Percentiles rank a stretch among this genome's conserved stretches.
Conservation (phyloP, 1,284 basidiomycete species). For the Malassezia japonica region DNA sequence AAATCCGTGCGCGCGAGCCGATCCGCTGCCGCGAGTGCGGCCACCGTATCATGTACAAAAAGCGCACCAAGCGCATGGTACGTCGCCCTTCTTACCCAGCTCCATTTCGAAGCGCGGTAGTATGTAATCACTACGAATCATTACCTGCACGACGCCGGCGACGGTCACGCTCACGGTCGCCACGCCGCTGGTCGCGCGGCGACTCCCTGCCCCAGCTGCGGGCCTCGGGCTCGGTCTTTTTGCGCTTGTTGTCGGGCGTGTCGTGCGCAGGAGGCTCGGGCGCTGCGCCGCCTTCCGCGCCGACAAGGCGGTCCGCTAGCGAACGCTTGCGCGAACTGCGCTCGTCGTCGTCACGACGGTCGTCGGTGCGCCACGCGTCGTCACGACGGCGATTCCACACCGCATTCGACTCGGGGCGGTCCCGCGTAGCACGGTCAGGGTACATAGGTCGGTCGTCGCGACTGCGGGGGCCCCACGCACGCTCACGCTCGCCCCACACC, state of each 20-base stretch:
- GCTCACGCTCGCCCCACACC: neutral
- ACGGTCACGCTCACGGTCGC: conserved; percentile 17
- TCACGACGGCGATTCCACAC: conserved; percentile 7
- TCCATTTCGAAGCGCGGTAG: conserved; percentile 26
- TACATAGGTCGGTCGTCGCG: neutral
- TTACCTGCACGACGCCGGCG: conserved; percentile 12
- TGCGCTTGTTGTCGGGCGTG: conserved; percentile 13
- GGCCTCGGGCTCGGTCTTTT: neutral
- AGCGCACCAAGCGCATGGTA: conserved; percentile 82
- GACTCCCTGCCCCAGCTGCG: conserved; percentile 8
- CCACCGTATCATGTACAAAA: conserved; percentile 98
- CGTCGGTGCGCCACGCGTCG: neutral
- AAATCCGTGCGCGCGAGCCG: conserved; percentile 83
- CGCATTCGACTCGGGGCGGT: neutral
- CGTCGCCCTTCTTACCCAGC: conserved; percentile 49
- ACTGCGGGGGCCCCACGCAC: neutral
- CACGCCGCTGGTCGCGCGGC: neutral
- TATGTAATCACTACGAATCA: neutral
- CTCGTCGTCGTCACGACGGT: conserved; percentile 1
- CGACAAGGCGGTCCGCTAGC: conserved; percentile 12
- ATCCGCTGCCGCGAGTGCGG: conserved; percentile 95
- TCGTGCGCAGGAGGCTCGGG: neutral
- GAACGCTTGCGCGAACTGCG: conserved; percentile 13
- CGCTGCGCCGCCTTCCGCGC: neutral
- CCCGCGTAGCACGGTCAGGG: neutral